These are phyloP conservation scores for Spirogloea muscicola DNA, from an alignment of 139 green algal genomes.

Conservation along the genomic window DNA sequence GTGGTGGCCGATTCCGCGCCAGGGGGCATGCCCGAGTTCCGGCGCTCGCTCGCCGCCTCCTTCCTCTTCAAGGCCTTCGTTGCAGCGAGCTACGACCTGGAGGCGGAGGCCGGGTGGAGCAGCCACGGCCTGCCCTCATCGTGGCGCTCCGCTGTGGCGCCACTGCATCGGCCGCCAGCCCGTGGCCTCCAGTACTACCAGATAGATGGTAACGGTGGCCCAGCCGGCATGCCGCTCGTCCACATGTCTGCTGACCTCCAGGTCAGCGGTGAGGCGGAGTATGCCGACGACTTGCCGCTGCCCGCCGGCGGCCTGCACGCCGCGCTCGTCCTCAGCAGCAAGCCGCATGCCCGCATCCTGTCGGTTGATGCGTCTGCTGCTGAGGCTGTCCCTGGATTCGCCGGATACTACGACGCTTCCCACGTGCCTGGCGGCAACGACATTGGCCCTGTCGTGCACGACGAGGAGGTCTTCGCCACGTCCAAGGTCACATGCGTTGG, in stretches of 20 bases:
- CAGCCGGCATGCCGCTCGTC: conserved; percentile 72
- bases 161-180: conserved; percentile 53
- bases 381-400: conserved; percentile 58
- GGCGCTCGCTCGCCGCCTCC: conserved; percentile 70
- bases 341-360: conserved; percentile 69
- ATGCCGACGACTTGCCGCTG: conserved; percentile 85
- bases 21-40: conserved; percentile 85
- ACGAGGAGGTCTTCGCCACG: conserved; percentile 89
- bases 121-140: conserved; percentile 14
- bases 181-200: conserved; percentile 82
- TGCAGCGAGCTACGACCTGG: conserved; percentile 1
- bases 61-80: conserved; percentile 89
- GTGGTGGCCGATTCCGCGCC: conserved; percentile 59
- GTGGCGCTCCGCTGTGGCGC: conserved; percentile 31
- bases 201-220: conserved; percentile 39
- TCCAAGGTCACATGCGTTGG: conserved; percentile 80
- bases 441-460: conserved; percentile 75
- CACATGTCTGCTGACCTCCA: conserved; percentile 89
- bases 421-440: conserved; percentile 80
- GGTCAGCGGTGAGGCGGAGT: conserved; percentile 77
- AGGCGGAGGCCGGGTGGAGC: not conserved
- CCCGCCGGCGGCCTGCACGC: conserved; percentile 64
- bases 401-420: conserved; percentile 65
- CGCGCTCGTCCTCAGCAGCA: conserved; percentile 71
- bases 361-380: conserved; percentile 69